Evolutionary conservation across 2,329 filamentous ascomycete species (phyloP), one percentile per base, ranked within the genome.

Genomic region (Aureobasidium lini): DNA sequence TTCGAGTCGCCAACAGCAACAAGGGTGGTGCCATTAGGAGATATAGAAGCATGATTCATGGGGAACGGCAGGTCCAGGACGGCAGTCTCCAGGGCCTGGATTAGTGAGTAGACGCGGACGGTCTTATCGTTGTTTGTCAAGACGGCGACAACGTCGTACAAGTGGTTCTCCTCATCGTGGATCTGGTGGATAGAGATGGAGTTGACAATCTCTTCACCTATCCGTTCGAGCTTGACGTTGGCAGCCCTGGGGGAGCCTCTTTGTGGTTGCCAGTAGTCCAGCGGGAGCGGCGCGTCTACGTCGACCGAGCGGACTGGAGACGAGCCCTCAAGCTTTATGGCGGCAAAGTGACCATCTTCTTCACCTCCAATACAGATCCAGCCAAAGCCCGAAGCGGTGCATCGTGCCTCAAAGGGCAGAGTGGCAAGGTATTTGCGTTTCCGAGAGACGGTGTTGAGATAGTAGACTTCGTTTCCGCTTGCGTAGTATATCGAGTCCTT

Each of bases 31-130:
- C 92, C 93, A 70, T 96, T 88, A 0, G 93, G 94, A 6, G 93
- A 96, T 56, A 99, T 86, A n/a, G 92, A 84, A 36, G 92, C 90
- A 68, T 95, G 90, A 68, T 99, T 99, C 76, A 97, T 93, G 64
- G 86, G 88, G 69, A 93, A 88, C 5, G 89, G 87, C 64, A 95
- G 87, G 4, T 83, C 80, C 57, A 96, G 76, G 44, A 85, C 81
- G 58, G 89, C 84, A 23, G 95, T 75, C 37, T 87, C 79, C 61
- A 88, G 79, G 13, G 84, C 82, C 56, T 86, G 83, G 31, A 82
- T 78, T 18, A 97, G 77, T 50, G 86, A 88, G 69, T 95, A 90
- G n/a, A 96, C 76, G 31, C 87, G 87, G 60, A 97, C 88, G 1
- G 89, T 90, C 70, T 86, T 87, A 75, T 97, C 94, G 70, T 99